Evolutionary conservation across 768 basidiomycete genomes (phyloP).

Genomic region (Leucosporidium scottii): DNA sequence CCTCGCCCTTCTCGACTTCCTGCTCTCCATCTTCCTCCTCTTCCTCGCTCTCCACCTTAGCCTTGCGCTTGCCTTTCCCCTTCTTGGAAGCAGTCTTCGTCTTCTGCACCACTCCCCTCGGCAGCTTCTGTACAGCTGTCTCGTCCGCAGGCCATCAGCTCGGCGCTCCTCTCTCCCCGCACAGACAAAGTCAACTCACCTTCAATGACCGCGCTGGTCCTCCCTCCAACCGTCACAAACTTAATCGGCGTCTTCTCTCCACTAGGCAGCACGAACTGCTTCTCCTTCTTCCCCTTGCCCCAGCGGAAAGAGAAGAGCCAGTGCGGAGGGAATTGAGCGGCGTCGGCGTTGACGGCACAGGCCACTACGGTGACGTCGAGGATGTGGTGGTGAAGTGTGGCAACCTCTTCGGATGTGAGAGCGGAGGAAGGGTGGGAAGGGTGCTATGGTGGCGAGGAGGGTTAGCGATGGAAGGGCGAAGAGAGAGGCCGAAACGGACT

Average conservation of each 20-base stretch:
- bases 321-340: slow-evolving; percentile 28
- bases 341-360: slow-evolving; percentile 34
- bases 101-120: not conserved
- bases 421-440: slow-evolving; percentile 30
- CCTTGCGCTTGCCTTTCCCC: slow-evolving; percentile 2
- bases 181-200: slow-evolving; percentile 26
- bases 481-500: not conserved
- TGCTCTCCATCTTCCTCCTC: not conserved
- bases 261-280: slow-evolving; percentile 22
- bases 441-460: slow-evolving; percentile 15
- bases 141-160: not conserved
- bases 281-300: slow-evolving; percentile 35
- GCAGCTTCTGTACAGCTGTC: not conserved
- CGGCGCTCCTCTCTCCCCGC: not conserved
- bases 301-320: slow-evolving; percentile 39
- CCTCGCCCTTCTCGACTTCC: not conserved
- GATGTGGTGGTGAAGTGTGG: slow-evolving; percentile 30
- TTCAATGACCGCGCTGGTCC: slow-evolving; percentile 32
- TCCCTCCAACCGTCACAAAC: slow-evolving; percentile 36
- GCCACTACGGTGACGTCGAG: slow-evolving; percentile 28
- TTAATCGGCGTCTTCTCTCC: slow-evolving; percentile 28
- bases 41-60: not conserved
- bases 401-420: slow-evolving; percentile 24
- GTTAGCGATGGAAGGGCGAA: not conserved
- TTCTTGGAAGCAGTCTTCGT: not conserved